Percentiles rank a stretch among this genome's conserved stretches.
Conservation (phyloP, 2,329 filamentous ascomycete genomes). For the Penicillium sp. region DNA sequence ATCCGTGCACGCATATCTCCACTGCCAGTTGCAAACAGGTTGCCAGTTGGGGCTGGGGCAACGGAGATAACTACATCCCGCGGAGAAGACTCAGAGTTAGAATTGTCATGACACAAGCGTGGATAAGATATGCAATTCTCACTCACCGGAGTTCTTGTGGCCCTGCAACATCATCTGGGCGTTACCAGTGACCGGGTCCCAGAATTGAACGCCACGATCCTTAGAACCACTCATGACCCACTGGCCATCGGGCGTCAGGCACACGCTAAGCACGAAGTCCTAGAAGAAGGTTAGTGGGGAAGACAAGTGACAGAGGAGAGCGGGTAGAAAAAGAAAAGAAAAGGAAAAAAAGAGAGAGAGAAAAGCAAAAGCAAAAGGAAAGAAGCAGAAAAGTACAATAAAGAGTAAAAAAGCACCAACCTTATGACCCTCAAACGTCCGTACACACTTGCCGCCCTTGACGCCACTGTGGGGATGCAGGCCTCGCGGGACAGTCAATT, state of each 20-base stretch:
- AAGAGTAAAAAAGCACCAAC: constrained; percentile 50
- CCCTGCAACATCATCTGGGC: constrained; percentile 98
- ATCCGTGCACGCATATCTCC: constrained; percentile 97
- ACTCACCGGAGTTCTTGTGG: constrained; percentile 86
- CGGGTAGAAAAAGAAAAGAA: not conserved
- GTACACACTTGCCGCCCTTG: constrained; percentile 89
- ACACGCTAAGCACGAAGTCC: constrained; percentile 97
- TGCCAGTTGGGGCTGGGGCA: constrained; percentile 83
- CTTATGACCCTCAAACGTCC: constrained; percentile 96
- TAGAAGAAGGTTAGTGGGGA: constrained; percentile 38
- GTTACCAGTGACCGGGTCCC: constrained; percentile 90
- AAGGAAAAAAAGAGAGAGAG: not conserved
- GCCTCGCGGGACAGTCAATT: constrained; percentile 71
- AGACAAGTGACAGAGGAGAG: not conserved
- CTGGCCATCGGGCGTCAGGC: constrained; percentile 85
- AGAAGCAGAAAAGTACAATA: not conserved
- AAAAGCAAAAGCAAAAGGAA: not conserved
- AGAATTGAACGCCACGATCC: constrained; percentile 96
- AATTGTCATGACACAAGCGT: not conserved
- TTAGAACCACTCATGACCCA: constrained; percentile 99
- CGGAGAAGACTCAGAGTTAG: constrained; percentile 4
- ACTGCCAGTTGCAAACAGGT: constrained; percentile 91
- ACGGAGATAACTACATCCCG: constrained; percentile 77
- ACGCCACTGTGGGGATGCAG: constrained; percentile 65
- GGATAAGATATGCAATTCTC: not conserved